Base-by-base conservation (phyloP, 345 rosid genomes). In the Eucalyptus tenuipes region DNA sequence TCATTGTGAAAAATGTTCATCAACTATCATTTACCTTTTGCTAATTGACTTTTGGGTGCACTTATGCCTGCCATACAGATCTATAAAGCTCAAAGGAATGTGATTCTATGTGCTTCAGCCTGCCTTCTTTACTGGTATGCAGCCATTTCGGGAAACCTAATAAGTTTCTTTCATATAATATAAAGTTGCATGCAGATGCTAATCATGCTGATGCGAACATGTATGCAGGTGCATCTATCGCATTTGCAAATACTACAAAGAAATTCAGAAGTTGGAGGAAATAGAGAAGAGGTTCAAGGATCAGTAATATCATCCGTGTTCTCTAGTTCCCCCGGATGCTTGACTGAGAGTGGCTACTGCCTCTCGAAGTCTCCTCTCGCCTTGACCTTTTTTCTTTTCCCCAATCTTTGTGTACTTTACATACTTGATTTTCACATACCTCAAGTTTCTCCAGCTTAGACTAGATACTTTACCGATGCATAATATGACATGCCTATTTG, bases 51-150 rank as follows among this genome's bases (percentile, higher is more conserved):
- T 87, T 47, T 87, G 81, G 49, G 52, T 49, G 85, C 14, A 6
- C 52, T n/a, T 24, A 61, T 42, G 88, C 7, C 14, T 49, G 4
- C 29, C 87, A 33, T 92, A 91, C 94, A 97, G 99, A 91, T 96
- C 68, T 97, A 93, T 92, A 97, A 97, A 94, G 92, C 99, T 91
- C 96, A 97, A 91, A 92, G 97, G 92, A 97, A 97, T 85, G 96
- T 94, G 89, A 93, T 97, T 89, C 90, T 97, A 13, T 96, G 99
- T 89, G 93, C 91, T 66, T 90, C 98, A 66, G 97, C 98, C 85
- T 95, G 97, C 91, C 90, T 97, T 85, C 97, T 97, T 64, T 97
- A 97, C 90, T 97, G 99, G 99, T 97, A 94, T 22, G 89, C 25
- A 59, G 49, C 7, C 20, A 37, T 33, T 12, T 52, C 4, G 7